Percentiles rank a stretch among this genome's conserved stretches.
phyloP scores from a whole-genome alignment of 2,329 filamentous ascomycete species.

The Cladosporium cucumerinum region DNA sequence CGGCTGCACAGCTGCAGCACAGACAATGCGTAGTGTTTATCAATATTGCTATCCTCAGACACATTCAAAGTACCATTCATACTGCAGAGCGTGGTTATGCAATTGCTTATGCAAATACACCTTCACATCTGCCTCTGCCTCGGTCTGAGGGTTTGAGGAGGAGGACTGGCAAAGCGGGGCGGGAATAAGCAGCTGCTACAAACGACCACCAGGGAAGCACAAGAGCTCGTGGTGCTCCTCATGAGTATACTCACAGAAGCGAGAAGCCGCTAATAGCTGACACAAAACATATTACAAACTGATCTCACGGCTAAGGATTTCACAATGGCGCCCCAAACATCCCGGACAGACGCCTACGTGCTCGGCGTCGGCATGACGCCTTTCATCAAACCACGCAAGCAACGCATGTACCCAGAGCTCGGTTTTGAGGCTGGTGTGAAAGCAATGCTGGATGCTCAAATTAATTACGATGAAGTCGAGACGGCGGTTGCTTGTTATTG shows the following conservation, averaged over 20 bases:
- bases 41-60: background rate
- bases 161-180: background rate
- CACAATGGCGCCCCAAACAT: conserved; percentile 1
- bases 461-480: conserved; percentile 95
- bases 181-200: background rate
- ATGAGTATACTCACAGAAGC: background rate
- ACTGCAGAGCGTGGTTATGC: background rate
- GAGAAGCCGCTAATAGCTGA: background rate
- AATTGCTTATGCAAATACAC: background rate
- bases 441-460: conserved; percentile 77
- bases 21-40: background rate
- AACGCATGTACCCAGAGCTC: conserved; percentile 90
- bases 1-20: background rate
- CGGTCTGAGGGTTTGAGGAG: background rate
- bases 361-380: conserved; percentile 98
- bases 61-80: background rate
- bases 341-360: conserved; percentile 62
- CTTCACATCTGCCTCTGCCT: background rate
- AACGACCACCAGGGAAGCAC: background rate
- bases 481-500: conserved; percentile 94
- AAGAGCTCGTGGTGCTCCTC: background rate
- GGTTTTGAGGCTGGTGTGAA: conserved; percentile 91
- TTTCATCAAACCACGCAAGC: conserved; percentile 94
- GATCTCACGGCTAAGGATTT: background rate
- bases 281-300: background rate